phyloP scores from a whole-genome alignment of 768 basidiomycete species.

The Rubroboletus satanas region DNA sequence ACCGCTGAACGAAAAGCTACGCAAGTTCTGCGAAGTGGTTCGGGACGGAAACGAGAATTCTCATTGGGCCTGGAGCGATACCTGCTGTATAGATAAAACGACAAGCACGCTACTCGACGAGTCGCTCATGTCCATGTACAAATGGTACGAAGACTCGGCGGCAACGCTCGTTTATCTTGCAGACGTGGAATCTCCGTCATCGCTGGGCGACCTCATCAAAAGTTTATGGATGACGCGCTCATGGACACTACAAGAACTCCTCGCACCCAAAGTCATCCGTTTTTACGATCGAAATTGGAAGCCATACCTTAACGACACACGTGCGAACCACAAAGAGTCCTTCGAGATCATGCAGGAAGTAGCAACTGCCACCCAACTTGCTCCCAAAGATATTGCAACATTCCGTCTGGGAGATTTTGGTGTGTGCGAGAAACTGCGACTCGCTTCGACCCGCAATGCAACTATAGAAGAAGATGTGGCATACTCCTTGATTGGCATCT shows the following conservation, averaged over 20 bases:
- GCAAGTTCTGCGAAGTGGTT: not conserved
- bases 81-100: not conserved
- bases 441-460: not conserved
- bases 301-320: slow-evolving; percentile 2
- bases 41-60: not conserved
- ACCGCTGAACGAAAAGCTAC: not conserved
- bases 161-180: not conserved
- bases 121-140: not conserved
- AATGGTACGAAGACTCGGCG: not conserved
- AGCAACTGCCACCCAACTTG: slow-evolving; percentile 2
- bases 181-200: not conserved
- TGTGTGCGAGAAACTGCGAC: not conserved
- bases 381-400: not conserved
- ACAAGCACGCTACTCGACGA: not conserved
- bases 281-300: slow-evolving; percentile 11
- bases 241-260: slow-evolving; percentile 13
- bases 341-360: slow-evolving; percentile 6
- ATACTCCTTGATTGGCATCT: not conserved
- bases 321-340: slow-evolving; percentile 10
- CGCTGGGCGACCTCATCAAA: not conserved
- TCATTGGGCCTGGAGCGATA: not conserved
- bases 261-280: slow-evolving; percentile 8
- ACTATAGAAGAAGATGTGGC: not conserved
- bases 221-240: slow-evolving; percentile 7
- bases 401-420: not conserved